Percentiles rank a stretch among this genome's conserved stretches.
phyloP scores from a whole-genome alignment of 768 basidiomycete genomes.

The Clathrus columnatus region DNA sequence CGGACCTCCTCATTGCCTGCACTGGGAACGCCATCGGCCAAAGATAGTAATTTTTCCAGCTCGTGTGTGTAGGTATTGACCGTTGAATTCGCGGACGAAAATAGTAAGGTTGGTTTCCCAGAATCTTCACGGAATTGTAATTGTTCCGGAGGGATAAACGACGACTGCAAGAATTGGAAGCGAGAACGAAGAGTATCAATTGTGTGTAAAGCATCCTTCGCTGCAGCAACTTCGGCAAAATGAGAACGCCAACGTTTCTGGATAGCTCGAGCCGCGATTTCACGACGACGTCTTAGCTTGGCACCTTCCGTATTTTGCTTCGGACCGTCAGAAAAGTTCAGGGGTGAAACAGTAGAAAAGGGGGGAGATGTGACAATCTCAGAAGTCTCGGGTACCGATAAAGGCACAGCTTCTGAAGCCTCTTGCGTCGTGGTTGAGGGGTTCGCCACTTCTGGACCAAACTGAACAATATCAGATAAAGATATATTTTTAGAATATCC shows the following conservation, averaged over 20 bases:
- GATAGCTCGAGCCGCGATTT: conserved; percentile 1
- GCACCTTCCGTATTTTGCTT: not conserved
- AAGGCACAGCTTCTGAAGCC: not conserved
- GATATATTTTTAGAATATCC: not conserved
- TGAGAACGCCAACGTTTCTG: conserved; percentile 2
- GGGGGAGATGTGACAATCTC: not conserved
- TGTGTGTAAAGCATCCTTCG: not conserved
- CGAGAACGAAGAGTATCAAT: conserved; percentile 1
- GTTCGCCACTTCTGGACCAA: not conserved
- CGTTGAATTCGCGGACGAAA: not conserved
- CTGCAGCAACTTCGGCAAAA: not conserved
- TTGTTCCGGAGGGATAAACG: conserved; percentile 5
- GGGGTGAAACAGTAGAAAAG: not conserved
- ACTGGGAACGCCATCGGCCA: conserved; percentile 4
- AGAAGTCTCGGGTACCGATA: not conserved
- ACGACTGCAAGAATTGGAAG: not conserved
- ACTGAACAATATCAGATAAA: not conserved
- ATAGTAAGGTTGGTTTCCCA: not conserved
- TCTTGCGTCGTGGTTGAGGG: not conserved
- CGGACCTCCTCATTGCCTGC: not conserved
- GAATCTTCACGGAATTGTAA: conserved; percentile 1
- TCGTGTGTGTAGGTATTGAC: conserved; percentile 5
- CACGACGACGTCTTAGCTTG: not conserved
- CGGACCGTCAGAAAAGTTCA: not conserved
- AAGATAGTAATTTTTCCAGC: conserved; percentile 1